Percentiles rank a stretch among this genome's conserved stretches.
These are phyloP conservation scores for Lantana camara DNA, from an alignment of 257 asterid species.

Conservation along the genomic window DNA sequence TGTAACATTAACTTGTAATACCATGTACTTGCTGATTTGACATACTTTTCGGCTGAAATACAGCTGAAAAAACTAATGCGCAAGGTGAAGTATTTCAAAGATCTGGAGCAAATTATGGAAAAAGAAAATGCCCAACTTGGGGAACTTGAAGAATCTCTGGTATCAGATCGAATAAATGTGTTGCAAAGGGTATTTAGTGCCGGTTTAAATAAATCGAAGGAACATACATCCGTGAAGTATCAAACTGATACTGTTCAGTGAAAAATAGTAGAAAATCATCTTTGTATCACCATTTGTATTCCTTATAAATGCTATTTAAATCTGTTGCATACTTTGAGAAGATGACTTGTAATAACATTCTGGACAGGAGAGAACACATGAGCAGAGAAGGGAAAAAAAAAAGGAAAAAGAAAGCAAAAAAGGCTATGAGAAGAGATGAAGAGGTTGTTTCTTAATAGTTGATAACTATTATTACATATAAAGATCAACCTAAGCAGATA, in stretches of 20 bases:
- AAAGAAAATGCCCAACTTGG: conserved; percentile 51
- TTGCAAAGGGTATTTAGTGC: conserved; percentile 53
- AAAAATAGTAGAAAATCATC: conserved; percentile 3
- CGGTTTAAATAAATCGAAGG: conserved; percentile 53
- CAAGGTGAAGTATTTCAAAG: conserved; percentile 63
- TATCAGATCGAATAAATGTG: conserved; percentile 50
- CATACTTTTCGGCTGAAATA: no score
- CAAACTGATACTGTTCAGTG: conserved; percentile 37
- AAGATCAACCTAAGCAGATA: conserved; percentile 38
- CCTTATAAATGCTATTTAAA: background rate
- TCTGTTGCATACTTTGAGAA: no score
- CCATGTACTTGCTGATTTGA: no score
- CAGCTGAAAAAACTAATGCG: conserved; percentile 67
- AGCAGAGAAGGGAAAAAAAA: background rate
- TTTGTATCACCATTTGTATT: background rate
- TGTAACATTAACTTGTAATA: no score
- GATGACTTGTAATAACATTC: background rate
- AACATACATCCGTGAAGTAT: conserved; percentile 33
- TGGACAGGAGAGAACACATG: background rate
- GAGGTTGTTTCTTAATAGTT: background rate
- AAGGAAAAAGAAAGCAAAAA: no score
- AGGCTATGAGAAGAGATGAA: no score
- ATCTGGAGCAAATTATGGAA: conserved; percentile 64
- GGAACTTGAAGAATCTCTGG: conserved; percentile 57
- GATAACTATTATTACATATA: background rate